Evolutionary conservation across 495 filamentous ascomycete genomes (phyloP), one percentile per base, ranked within the genome.

Genomic region (Penicillium macrosclerotiorum): DNA sequence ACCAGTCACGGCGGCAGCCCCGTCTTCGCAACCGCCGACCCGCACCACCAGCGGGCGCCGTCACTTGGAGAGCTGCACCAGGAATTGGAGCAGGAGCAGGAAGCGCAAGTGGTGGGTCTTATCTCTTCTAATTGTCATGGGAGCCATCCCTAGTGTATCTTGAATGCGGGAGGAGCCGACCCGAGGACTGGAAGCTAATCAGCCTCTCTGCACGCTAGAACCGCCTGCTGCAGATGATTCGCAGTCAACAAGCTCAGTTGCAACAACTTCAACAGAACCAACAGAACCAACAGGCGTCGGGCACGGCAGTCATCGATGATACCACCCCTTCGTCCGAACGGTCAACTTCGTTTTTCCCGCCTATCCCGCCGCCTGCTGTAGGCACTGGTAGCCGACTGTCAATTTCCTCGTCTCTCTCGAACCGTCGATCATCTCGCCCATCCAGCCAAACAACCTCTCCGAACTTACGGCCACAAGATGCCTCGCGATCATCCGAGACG

Each of bases 51-150:
- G 37, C 79, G 81, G 8, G 70, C 86, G 7, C 90, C 90, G 1
- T 95, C 88, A 44, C 66, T 96, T 33, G 92, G 92, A n/a, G 92
- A 96, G 66, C 74, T 98, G 27, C 91, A 96, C 60, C 92, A 98
- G 56, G 89, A 95, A 60, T 74, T 96, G 5, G 93, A 98, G 66
- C 87, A 85, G 37, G 93, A 98, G 62, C 91, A 96, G 64, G 93
- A 98, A 66, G 89, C 83, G 8, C 92, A 96, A 69, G 93, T 98
- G 64, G 85, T 89, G 69, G 33, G 75, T 71, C 12, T 24, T 37
- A 11, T 23, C 19, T 20, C 34, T 30, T 8, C 17, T 7, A 9
- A 35, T 18, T 23, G 33, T 11, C 19, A 4, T 35, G 18, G 4
- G 7, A 5, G 9, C 17, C 7, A 19, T 11, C n/a, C 11, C 17